Evolutionary conservation across 805 yeast species (phyloP), one percentile per base, ranked within the genome.

Genomic region (Saccharomyces mikatae): DNA sequence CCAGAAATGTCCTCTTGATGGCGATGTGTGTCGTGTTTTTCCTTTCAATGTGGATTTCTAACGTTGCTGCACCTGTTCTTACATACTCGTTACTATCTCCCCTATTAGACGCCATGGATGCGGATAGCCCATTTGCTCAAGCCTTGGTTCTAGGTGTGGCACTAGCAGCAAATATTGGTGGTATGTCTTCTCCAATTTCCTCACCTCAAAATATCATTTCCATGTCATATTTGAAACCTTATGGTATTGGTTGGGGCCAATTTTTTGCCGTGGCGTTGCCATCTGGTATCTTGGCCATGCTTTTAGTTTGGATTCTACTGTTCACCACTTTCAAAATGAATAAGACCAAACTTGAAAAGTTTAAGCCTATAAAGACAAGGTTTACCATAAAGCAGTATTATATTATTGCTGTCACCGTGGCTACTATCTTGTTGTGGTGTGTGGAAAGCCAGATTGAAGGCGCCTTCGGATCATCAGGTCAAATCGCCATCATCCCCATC

Each of bases 201-300:
- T 87, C 96, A 2, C 97, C 97, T 2, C 97, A 90, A 68, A 90
- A 90, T 67, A 86, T 90, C 56, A 83, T 90, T 60, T 96, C 96
- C 1, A 76, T 91, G 66, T 85, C 84, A 61, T 80, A 83, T 63
- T 84, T 91, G 89, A 76, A 76, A 52, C 88, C 89, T 66, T 63
- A 76, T 74, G 69, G 75, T 69, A 60, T 78, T 72, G 70, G 78
- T 17, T 90, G 97, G 97, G 84, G 87, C 24, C 86, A 87, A 66
- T 90, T 97, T 96, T 88, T 90, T 65, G 83, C 82, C 5, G 83
- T 90, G 47, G 84, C 96, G 1, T 69, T 91, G 41, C 97, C 97
- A 0, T 89, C 88, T 10, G 77, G 89, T 56, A 67, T 80, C 26
- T 63, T 85, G 47, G 73, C 84, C 4, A 70, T 87, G 60, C 49